These are phyloP conservation scores for Penicillium aurantiogriseum DNA, from an alignment of 2,329 filamentous ascomycete genomes.

Conservation along the genomic window DNA sequence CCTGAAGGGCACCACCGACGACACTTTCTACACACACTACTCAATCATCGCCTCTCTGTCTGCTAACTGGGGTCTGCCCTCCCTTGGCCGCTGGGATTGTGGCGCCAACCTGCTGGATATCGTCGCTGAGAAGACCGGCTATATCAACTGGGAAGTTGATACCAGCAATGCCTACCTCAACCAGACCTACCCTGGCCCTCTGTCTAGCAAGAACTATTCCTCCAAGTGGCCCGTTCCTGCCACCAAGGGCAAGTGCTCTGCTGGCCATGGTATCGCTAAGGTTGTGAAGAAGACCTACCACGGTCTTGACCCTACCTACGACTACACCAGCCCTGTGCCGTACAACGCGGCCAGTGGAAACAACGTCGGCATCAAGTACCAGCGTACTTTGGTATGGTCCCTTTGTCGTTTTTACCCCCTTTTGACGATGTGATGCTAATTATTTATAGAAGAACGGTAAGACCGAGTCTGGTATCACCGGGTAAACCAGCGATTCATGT, in stretches of 20 bases:
- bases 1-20: conserved; percentile 67
- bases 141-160: conserved; percentile 46
- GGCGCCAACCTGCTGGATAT: conserved; percentile 67
- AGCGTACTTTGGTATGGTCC: conserved; percentile 17
- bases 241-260: conserved; percentile 32
- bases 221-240: conserved; percentile 32
- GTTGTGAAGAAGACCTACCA: conserved; percentile 36
- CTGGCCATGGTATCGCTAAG: conserved; percentile 37
- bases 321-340: conserved; percentile 38
- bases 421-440: not conserved
- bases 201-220: conserved; percentile 29
- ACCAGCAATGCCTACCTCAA: conserved; percentile 51
- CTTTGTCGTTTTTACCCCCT: too few relatives aligned
- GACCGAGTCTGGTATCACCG: conserved; percentile 14
- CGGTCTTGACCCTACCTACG: conserved; percentile 30
- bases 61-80: conserved; percentile 68
- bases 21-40: conserved; percentile 72
- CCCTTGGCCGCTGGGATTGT: conserved; percentile 69
- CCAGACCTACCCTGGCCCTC: conserved; percentile 53
- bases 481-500: not conserved
- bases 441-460: conserved; percentile 16
- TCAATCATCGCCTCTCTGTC: conserved; percentile 64
- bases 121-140: conserved; percentile 62
- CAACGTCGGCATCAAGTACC: conserved; percentile 27
- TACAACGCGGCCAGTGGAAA: conserved; percentile 27